Conservation (phyloP, 441 rosid species). For the Syzygium syzygioides region DNA sequence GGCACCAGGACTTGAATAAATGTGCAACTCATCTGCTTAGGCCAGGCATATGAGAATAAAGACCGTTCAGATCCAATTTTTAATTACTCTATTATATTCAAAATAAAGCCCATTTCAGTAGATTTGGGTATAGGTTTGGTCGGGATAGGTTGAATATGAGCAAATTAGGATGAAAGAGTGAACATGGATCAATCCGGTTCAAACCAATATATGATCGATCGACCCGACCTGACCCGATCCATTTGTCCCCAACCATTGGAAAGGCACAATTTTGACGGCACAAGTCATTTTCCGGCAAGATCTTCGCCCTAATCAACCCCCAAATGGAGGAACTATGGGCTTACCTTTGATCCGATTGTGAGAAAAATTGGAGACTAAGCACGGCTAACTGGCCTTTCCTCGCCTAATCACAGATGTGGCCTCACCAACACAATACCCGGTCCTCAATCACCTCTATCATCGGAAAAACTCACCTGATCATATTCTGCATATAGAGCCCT, state of each 20-base stretch:
- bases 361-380: background rate
- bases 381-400: background rate
- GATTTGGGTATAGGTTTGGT: background rate
- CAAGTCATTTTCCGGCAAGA: background rate
- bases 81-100: too few relatives aligned
- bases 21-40: background rate
- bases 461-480: background rate
- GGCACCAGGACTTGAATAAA: background rate
- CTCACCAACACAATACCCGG: background rate
- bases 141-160: background rate
- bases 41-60: background rate
- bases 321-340: background rate
- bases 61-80: too few relatives aligned
- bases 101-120: background rate
- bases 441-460: background rate
- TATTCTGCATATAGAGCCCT: background rate
- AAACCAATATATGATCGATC: background rate
- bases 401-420: background rate
- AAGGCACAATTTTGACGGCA: background rate
- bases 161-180: background rate
- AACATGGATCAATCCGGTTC: background rate
- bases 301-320: background rate
- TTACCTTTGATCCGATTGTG: background rate
- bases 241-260: background rate
- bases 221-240: background rate